Conservation (phyloP, 2,329 filamentous ascomycete species). For the Hypocrella siamensis region DNA sequence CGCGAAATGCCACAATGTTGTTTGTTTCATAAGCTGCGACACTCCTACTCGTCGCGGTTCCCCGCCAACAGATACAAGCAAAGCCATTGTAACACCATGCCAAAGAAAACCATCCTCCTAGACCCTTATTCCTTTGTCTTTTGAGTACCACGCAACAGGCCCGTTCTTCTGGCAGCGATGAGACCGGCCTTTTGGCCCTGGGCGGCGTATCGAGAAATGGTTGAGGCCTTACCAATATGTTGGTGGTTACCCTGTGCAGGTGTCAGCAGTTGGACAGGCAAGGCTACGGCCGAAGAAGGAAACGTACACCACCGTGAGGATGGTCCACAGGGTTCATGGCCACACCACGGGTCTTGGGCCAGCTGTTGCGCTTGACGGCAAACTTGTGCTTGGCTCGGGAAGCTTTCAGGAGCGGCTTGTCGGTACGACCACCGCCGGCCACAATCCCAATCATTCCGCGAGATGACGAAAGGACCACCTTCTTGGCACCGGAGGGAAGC, state of each 20-base stretch:
- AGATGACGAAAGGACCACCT: conserved; percentile 81
- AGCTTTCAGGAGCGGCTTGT: conserved; percentile 99
- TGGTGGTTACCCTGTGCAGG: conserved; percentile 82
- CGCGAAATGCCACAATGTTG: conserved; percentile 34
- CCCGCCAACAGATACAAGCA: conserved; percentile 42
- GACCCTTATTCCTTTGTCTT: conserved; percentile 88
- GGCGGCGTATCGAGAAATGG: conserved; percentile 94
- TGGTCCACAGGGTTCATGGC: conserved; percentile 99
- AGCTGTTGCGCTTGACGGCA: conserved; percentile 99
- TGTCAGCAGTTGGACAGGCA: conserved; percentile 23
- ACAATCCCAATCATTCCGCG: conserved; percentile 99
- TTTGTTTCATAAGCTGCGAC: conserved; percentile 31
- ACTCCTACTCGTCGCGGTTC: conserved; percentile 30
- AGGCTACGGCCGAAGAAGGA: neutral
- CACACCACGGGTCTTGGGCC: conserved; percentile 99
- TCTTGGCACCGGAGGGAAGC: conserved; percentile 98
- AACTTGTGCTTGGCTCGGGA: conserved; percentile 99
- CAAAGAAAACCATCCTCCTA: conserved; percentile 39
- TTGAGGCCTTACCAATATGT: conserved; percentile 99
- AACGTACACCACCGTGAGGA: conserved; percentile 77
- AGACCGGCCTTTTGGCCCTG: conserved; percentile 99
- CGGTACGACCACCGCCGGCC: conserved; percentile 96
- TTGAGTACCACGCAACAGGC: conserved; percentile 99
- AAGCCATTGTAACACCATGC: conserved; percentile 50
- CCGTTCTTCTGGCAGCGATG: conserved; percentile 97